Evolutionary conservation across 1,139 yeast species (phyloP).

Genomic region (Geotrichum candidum): DNA sequence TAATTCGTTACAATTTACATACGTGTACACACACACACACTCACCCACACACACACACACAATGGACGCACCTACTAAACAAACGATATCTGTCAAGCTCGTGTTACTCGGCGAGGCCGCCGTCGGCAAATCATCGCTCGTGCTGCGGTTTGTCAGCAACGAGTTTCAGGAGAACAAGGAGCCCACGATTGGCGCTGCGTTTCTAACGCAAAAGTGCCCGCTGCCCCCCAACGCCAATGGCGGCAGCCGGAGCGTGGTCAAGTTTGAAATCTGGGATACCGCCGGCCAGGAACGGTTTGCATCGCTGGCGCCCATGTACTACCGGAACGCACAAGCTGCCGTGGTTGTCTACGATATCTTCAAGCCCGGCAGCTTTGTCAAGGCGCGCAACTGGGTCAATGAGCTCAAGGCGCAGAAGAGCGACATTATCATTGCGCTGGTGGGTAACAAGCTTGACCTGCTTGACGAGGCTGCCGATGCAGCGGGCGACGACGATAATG

Average conservation of each 20-base stretch:
- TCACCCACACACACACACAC: neutral
- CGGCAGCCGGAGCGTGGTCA: conserved; percentile 48
- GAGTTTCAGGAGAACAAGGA: conserved; percentile 96
- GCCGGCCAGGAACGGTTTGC: conserved; percentile 99
- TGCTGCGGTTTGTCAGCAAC: conserved; percentile 85
- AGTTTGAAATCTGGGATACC: conserved; percentile 91
- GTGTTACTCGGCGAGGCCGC: conserved; percentile 96
- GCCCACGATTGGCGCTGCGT: conserved; percentile 98
- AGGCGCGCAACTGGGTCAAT: conserved; percentile 99
- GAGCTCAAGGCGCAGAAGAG: conserved; percentile 90
- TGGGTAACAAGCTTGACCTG: conserved; percentile 86
- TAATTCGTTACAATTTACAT: neutral
- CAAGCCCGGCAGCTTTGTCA: conserved; percentile 93
- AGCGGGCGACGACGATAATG: conserved; percentile 27
- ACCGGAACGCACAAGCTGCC: conserved; percentile 98
- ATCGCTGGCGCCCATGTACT: conserved; percentile 94
- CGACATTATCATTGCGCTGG: conserved; percentile 85
- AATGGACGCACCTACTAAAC: conserved; percentile 26
- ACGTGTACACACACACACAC: neutral
- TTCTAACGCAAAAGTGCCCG: conserved; percentile 88
- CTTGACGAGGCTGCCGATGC: conserved; percentile 26
- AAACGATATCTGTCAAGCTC: conserved; percentile 74
- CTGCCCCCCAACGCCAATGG: conserved; percentile 58
- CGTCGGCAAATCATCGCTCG: conserved; percentile 92
- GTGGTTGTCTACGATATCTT: conserved; percentile 93